Base-by-base conservation (phyloP, 345 rosid species). In the Cardamine resedifolia region DNA sequence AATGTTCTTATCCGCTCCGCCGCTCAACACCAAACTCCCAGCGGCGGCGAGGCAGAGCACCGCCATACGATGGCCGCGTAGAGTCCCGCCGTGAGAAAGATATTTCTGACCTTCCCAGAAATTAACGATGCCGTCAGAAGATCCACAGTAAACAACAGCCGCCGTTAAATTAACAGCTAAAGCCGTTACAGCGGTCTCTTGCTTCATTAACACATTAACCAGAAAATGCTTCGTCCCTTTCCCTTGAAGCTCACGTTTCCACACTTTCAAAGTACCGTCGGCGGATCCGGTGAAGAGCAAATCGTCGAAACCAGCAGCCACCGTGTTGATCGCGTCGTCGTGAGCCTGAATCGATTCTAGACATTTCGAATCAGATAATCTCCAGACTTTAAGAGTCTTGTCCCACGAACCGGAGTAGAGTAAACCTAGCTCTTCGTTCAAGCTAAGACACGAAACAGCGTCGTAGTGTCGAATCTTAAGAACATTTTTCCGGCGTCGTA, bases 171-270 rank as follows among this genome's bases (percentile, higher is more conserved):
- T 80, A 34, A 88, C 89, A 14, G 96, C 85, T 30, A 95, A 60
- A 7, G 99, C 83, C 23, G 96, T 95, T 10, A 91, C 88, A 3
- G 99, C 96, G 68, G 73, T 80, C 34, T 89, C 96, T 47, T 87
- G 91, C 45, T 81, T 77, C 71, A 88, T 41, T 81, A 95, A 75
- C 58, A 83, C 74, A 76, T 83, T 88, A 1, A 83, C 86, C 67
- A 84, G 39, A 60, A 81, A 75, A 82, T 95, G 99, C 52, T 61
- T 67, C 20, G 81, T 73, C 10, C 93, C 74, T 80, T 78, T 84
- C 7, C 90, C 90, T 9, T 76, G 86, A n/a, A 65, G 75, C 69
- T 84, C 86, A 27, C 90, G 74, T 77, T 81, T 81, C 92, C 92
- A 87, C 30, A 76, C 84, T 73, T 87, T 87, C 18, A 87, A 84